Percentiles rank a stretch among this genome's conserved stretches.
Evolutionary conservation across 352 stramenopile species (phyloP).

Genomic region (Phytophthora boehmeriae): DNA sequence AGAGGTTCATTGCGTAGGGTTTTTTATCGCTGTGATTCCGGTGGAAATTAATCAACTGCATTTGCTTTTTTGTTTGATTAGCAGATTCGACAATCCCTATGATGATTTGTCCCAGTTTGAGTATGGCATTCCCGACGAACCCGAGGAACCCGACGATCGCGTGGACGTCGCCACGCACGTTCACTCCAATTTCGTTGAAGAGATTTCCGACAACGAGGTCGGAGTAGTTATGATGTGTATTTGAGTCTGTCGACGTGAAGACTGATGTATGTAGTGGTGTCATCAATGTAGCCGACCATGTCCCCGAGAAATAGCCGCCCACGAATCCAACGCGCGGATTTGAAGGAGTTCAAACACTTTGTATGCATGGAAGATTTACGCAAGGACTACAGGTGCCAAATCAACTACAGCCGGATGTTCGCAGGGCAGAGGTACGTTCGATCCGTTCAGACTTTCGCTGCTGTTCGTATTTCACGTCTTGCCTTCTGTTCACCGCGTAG

Average conservation of each 20-base stretch:
- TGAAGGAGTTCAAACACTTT: slow-evolving; percentile 71
- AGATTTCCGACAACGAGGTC: slow-evolving; percentile 78
- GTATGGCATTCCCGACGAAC: slow-evolving; percentile 28
- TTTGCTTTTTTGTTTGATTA: slow-evolving; percentile 9
- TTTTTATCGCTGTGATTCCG: too few species aligned
- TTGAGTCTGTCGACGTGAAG: background rate
- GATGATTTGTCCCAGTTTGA: slow-evolving; percentile 37
- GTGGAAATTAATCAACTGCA: slow-evolving; percentile 8
- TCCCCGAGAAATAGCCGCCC: slow-evolving; percentile 22
- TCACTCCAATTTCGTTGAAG: slow-evolving; percentile 37
- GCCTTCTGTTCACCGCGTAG: slow-evolving; percentile 3
- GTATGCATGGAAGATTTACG: slow-evolving; percentile 65
- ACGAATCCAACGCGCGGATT: slow-evolving; percentile 38
- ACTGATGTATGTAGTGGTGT: slow-evolving; percentile 1
- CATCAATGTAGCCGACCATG: slow-evolving; percentile 6
- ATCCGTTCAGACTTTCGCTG: background rate
- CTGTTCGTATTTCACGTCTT: background rate
- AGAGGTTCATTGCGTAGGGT: background rate
- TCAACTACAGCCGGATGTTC: slow-evolving; percentile 80
- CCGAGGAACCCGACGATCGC: slow-evolving; percentile 4
- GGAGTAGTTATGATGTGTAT: background rate
- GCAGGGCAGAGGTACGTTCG: slow-evolving; percentile 55
- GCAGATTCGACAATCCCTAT: slow-evolving; percentile 52
- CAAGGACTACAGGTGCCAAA: slow-evolving; percentile 57
- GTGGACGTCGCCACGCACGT: background rate